These are phyloP conservation scores for Linum usitatissimum DNA, from an alignment of 345 rosid genomes.

Conservation along the genomic window DNA sequence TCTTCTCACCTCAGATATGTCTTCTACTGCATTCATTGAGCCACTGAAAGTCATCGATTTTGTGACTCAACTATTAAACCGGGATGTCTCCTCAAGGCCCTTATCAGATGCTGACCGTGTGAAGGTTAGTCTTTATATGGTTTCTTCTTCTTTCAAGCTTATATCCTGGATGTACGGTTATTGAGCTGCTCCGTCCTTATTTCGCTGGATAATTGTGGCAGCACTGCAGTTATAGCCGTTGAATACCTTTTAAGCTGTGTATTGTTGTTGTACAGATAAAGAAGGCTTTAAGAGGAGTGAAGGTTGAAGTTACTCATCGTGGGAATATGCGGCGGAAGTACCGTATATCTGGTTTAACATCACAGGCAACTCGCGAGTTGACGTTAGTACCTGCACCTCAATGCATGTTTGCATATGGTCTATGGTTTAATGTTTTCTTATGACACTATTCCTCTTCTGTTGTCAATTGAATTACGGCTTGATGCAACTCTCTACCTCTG, in stretches of 20 bases:
- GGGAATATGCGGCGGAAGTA: conserved; percentile 95
- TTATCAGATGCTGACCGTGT: conserved; percentile 88
- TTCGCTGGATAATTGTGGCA: neutral
- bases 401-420: neutral
- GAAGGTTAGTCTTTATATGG: conserved; percentile 35
- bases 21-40: conserved; percentile 94
- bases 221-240: neutral
- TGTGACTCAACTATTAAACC: conserved; percentile 51
- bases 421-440: neutral
- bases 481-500: neutral
- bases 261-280: conserved; percentile 42
- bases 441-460: neutral
- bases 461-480: neutral
- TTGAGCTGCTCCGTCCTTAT: too few relatives aligned
- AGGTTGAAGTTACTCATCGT: conserved; percentile 85
- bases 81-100: conserved; percentile 66
- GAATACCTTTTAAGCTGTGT: neutral
- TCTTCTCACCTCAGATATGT: conserved; percentile 52
- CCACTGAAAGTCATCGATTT: conserved; percentile 71
- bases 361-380: conserved; percentile 80
- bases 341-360: conserved; percentile 81
- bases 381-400: conserved; percentile 43
- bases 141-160: neutral
- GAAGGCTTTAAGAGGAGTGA: conserved; percentile 86
- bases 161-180: neutral